Evolutionary conservation across 1,139 yeast species (phyloP), one percentile per base, ranked within the genome.

Genomic region (Kurtzmaniella natalensis): DNA sequence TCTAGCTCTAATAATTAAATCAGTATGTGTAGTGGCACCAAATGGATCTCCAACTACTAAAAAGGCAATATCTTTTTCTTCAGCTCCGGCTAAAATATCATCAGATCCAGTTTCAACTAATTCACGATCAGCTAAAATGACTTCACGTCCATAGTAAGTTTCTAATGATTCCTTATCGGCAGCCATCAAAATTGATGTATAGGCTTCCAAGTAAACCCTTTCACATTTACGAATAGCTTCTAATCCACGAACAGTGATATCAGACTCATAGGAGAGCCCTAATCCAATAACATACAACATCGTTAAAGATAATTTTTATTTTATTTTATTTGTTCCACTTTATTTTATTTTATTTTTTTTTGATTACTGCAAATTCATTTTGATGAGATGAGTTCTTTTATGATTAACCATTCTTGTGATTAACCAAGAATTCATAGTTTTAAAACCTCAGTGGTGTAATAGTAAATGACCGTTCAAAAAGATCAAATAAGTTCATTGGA

Each of bases 1-100:
- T 47, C 95, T 75, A 23, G 97, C 97, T 48, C 98, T 71, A 39
- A 92, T 74, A 26, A 88, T 87, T 44, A 92, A 71, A 61, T 92
- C 98, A 0, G 96, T 87, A 59, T 92, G 98, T 0, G 98, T 92
- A 4, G 98, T 92, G 28, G 98, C 98, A 22, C 98, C 98, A 55
- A 87, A 89, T 23, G 94, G 95, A 55, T 92, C 98, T 25, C 98
- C 98, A 18, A 92, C 98, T 14, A 92, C 98, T 46, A 92, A 68
- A 50, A 92, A 88, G 1, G 96, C 97, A 53, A 92, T 72, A 53
- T 88, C 95, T 36, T 85, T 92, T 15, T 59, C 64, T 30, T 83
- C 77, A 1, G 95, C 96, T 37, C 76, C 81, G 18, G 69, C 80
- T 43, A 92, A 66, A 39, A 92, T 92, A 27, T 72, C 71, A 50